Base-by-base conservation (phyloP, 116 monocot species). In the Dioscorea cayenensis region DNA sequence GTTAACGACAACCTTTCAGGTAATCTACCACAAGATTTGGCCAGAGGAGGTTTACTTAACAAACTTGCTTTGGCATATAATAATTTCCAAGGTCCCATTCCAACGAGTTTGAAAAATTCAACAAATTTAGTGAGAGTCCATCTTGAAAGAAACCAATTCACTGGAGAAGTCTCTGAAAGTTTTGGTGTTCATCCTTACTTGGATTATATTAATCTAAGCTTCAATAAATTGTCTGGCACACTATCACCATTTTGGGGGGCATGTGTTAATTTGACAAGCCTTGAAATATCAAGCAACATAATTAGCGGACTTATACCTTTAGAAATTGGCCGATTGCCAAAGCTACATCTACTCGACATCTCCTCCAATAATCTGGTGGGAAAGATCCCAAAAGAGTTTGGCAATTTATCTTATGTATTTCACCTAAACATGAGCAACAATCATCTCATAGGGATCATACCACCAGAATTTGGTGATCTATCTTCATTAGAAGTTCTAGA, bases 141-240 rank as follows among this genome's bases (percentile, higher is more conserved):
- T 10, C 73, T 79, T 18, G 70, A 73, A 11, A 14, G n/a, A 21
- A 83, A 80, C 50, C 67, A 66, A 6, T 63, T 80, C 32, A 43
- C 16, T 4, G 80, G 87, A 55, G 50, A 77, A 21, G 18, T 83
- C 28, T 80, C 63, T 10, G 36, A 75, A 22, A 66, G 20, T 36
- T 87, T 87, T 72, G 80, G 87, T 1, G 43, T 70, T 5, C 68
- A 81, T 36, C 75, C 73, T 3, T 16, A 25, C 58, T 71, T 75
- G 29, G 21, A 43, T 2, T 74, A 69, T 58, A 49, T 82, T 2
- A 79, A 82, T 19, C 32, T 83, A 35, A 79, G 73, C 13, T 43
- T 12, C 64, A 82, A 86, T 29, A 14, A 20, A 18, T 28, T 79
- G 25, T 50, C 19, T 21, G 84, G 79, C 8, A 55, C 73, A 43